phyloP scores from a whole-genome alignment of 169 alveolate genomes.

The Plasmodium vivax region DNA sequence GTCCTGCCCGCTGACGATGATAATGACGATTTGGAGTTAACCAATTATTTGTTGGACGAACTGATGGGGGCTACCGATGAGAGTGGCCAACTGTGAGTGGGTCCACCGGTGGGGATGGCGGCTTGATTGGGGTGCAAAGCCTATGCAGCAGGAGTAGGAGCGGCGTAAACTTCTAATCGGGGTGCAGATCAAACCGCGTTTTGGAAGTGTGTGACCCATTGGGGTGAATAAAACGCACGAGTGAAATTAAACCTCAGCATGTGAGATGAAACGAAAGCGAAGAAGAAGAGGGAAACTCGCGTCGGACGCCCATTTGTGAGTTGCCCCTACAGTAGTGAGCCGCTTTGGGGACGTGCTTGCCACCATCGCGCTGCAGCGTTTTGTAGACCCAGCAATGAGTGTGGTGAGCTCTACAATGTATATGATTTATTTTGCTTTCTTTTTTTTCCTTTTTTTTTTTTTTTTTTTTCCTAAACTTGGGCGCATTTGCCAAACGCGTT shows the following conservation, averaged over 20 bases:
- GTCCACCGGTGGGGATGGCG: background rate
- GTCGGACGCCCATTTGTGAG: background rate
- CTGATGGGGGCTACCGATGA: background rate
- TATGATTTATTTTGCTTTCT: too few species aligned
- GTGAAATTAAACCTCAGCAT: background rate
- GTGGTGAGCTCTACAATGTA: background rate
- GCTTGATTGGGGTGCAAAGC: background rate
- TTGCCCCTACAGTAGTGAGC: background rate
- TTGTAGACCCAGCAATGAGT: background rate
- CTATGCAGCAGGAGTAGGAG: background rate
- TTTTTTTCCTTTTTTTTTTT: background rate
- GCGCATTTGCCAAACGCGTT: background rate
- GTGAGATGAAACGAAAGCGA: background rate
- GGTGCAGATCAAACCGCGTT: background rate
- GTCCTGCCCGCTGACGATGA: constrained; percentile 58
- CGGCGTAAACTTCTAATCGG: background rate
- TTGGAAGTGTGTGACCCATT: background rate
- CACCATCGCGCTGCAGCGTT: background rate
- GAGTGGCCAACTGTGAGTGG: background rate
- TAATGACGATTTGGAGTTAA: constrained; percentile 1
- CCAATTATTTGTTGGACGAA: constrained; percentile 28
- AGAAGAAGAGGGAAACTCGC: background rate
- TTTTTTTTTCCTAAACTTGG: background rate
- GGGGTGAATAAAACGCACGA: background rate
- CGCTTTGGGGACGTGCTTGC: background rate